Evolutionary conservation across 768 basidiomycete species (phyloP).

Genomic region (Plicaturopsis crispa): DNA sequence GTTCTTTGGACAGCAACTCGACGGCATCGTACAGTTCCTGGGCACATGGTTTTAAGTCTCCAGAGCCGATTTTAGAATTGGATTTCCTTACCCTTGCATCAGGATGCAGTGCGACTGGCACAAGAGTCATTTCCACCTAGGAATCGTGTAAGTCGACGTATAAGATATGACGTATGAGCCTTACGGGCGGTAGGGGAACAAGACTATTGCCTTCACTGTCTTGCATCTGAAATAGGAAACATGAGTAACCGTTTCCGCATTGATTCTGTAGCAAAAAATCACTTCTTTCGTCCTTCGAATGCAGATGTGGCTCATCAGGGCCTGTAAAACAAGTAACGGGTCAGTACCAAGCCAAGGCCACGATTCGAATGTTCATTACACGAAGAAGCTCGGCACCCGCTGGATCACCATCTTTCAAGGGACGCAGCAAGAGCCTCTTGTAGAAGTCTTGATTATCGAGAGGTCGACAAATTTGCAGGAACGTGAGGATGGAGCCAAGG

Average conservation of each 20-base stretch:
- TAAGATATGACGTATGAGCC: constrained; percentile 6
- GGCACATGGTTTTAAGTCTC: constrained; percentile 4
- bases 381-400: constrained; percentile 63
- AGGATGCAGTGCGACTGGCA: constrained; percentile 57
- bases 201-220: constrained; percentile 67
- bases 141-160: not conserved
- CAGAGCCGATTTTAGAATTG: not conserved
- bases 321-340: constrained; percentile 29
- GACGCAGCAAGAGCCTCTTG: constrained; percentile 71
- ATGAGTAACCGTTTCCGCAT: no score
- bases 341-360: not conserved
- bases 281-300: constrained; percentile 83
- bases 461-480: constrained; percentile 80
- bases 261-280: no score
- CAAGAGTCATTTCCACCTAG: constrained; percentile 73
- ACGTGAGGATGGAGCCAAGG: constrained; percentile 79
- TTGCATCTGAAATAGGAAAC: constrained; percentile 63
- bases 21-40: constrained; percentile 66
- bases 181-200: constrained; percentile 67
- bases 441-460: constrained; percentile 80
- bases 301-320: constrained; percentile 70
- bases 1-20: constrained; percentile 52
- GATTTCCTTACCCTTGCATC: constrained; percentile 51
- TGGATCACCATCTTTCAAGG: constrained; percentile 62
- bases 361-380: constrained; percentile 28